Evolutionary conservation across 2,329 filamentous ascomycete genomes (phyloP), one percentile per base, ranked within the genome.

Genomic region (Botryotinia calthae): DNA sequence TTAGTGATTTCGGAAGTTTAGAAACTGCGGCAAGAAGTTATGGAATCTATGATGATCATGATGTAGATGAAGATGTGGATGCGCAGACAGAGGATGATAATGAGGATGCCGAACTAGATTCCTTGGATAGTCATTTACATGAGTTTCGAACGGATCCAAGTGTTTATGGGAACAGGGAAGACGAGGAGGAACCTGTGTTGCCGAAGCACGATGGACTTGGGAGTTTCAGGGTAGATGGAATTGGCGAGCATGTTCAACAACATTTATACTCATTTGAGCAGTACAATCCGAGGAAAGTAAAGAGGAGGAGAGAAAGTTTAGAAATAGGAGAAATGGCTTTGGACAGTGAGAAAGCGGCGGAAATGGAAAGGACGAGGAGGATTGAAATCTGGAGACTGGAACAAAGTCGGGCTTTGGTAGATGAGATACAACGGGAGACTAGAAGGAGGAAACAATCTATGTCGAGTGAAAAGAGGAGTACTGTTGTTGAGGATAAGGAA

Each of bases 341-440:
- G 62, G 86, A 89, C 72, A 85, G 86, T 54, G 86, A 88, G 59
- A 83, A 85, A 51, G 83, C 86, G 42, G 87, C 90, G 58, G 91
- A 94, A 76, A 85, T 88, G 58, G 94, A 97, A 77, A 91, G 92
- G 80, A 92, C 91, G 80, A 89, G 91, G 77, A 88, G 95, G 74
- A 97, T 99, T 80, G 95, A 98, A 82, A 88, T 89, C 69, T 99
- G 96, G 96, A 89, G 95, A 72, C 83, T 97, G 79, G 95, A 98
- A 79, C 95, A 99, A 81, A 97, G 94, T 81, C 89, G 89, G 73
- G 89, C 93, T 18, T 84, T 99, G 42, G 82, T 98, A 48, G 93
- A 97, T 72, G 94, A 98, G 82, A 95, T 98, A 65, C 93, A 97
- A 82, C 91, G 89, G 75, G 94, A 97, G 82, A 97, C 94, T 6